Evolutionary conservation across 495 filamentous ascomycete species (phyloP), one percentile per base, ranked within the genome.

Genomic region (Durotheca rogersii): DNA sequence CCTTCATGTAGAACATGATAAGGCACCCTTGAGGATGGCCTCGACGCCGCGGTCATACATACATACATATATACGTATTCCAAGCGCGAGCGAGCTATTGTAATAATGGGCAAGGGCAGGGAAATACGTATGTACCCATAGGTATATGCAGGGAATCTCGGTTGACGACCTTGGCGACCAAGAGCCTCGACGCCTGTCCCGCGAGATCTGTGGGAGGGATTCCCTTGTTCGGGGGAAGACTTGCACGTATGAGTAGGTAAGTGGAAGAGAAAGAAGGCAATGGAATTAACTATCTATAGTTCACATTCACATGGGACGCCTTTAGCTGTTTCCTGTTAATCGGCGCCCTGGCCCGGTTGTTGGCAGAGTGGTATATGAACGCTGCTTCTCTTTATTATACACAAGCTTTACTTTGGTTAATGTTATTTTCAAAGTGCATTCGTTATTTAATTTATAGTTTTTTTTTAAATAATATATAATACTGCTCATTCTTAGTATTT

Each of bases 131-230:
- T n/a, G n/a, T 15, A 53, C 4, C 23, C 9, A 27, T 27, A n/a
- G 38, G 14, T 48, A 41, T 59, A 53, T 59, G 50, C 46, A 53
- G 43, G 47, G 46, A 59, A 59, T 59, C 56, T 59, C 56, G 50
- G 56, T 59, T 59, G 56, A 43, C 40, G 32, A 59, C 50, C 56
- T 59, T 59, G 56, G 56, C 56, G 56, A 59, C 27, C 50, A 54
- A 53, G 56, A 59, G 56, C 45, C 56, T 59, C 56, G 34, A 53
- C 41, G 15, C 35, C 36, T 54, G 42, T 47, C 35, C 50, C 56
- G 47, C 56, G 47, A 33, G 50, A 50, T 45, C 50, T 48, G 12
- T 36, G 47, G 17, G 41, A 41, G 36, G 29, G 41, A 44, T 7
- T 21, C 25, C 45, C 43, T 45, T 45, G 44, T 37, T 43, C n/a